Evolutionary conservation across 2,329 filamentous ascomycete species (phyloP).

Genomic region (Onygena corvina): DNA sequence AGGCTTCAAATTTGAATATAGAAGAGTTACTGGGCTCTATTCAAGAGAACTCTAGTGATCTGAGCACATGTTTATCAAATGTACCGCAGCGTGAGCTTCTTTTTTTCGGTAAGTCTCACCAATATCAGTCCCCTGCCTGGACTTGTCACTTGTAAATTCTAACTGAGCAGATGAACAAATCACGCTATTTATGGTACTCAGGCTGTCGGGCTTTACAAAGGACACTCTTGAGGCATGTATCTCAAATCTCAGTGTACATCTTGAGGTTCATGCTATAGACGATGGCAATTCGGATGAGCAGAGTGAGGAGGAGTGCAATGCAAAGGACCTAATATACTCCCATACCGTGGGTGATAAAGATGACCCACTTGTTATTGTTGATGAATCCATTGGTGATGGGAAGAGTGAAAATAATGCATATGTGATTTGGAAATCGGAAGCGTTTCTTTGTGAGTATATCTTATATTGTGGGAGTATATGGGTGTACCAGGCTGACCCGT

Average conservation of each 20-base stretch:
- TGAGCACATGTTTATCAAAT: constrained; percentile 35
- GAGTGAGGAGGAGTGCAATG: constrained; percentile 21
- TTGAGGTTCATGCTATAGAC: constrained; percentile 40
- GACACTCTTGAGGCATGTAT: constrained; percentile 38
- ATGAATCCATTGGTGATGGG: constrained; percentile 31
- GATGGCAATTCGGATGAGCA: constrained; percentile 33
- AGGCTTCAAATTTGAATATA: constrained; percentile 30
- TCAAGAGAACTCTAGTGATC: constrained; percentile 34
- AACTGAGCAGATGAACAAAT: constrained; percentile 42
- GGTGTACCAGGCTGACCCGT: neutral
- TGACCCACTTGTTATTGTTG: constrained; percentile 36
- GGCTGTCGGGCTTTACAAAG: constrained; percentile 41
- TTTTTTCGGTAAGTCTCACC: constrained; percentile 41
- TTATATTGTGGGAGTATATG: neutral
- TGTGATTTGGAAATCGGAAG: constrained; percentile 35
- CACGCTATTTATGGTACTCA: constrained; percentile 40
- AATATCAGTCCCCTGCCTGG: neutral
- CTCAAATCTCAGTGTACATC: constrained; percentile 37
- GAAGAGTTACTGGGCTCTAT: constrained; percentile 34
- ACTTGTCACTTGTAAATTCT: neutral
- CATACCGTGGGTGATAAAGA: constrained; percentile 27
- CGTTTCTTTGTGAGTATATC: constrained; percentile 29
- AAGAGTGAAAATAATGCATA: constrained; percentile 31
- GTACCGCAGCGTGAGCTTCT: constrained; percentile 41
- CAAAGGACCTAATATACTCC: constrained; percentile 34